phyloP scores from a whole-genome alignment of 495 filamentous ascomycete species.

The Annulohypoxylon nitens region DNA sequence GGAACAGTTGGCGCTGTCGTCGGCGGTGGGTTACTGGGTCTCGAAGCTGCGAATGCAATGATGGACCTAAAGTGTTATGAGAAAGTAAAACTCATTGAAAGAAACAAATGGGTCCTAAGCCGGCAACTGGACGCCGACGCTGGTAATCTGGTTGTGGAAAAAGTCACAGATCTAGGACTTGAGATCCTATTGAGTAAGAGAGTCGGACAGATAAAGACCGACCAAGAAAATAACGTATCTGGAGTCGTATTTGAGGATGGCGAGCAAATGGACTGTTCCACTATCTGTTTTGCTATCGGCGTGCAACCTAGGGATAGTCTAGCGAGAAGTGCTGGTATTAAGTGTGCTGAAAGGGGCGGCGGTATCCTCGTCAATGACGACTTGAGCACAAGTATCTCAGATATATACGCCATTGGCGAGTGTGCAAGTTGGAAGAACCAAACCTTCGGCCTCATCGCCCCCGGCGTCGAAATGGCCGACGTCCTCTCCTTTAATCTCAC shows the following conservation, averaged over 20 bases:
- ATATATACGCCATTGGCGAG: constrained; percentile 93
- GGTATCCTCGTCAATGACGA: constrained; percentile 81
- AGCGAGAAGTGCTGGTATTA: constrained; percentile 76
- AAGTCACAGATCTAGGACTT: constrained; percentile 83
- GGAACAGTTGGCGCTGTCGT: constrained; percentile 83
- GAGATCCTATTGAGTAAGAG: constrained; percentile 86
- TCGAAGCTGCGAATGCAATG: constrained; percentile 97
- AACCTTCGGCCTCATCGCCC: constrained; percentile 93
- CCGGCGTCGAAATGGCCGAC: constrained; percentile 96
- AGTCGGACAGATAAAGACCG: constrained; percentile 78
- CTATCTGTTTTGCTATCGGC: constrained; percentile 94
- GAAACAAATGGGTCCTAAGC: constrained; percentile 89
- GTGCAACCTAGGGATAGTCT: constrained; percentile 88
- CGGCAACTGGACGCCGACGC: constrained; percentile 90
- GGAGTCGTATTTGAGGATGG: constrained; percentile 90
- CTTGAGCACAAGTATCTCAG: constrained; percentile 76
- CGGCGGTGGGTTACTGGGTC: constrained; percentile 89
- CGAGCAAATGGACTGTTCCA: constrained; percentile 82
- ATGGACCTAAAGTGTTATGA: constrained; percentile 85
- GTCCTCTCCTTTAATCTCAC: constrained; percentile 95
- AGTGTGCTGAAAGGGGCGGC: constrained; percentile 78
- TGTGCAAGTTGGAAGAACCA: constrained; percentile 95
- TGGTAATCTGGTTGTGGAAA: constrained; percentile 85
- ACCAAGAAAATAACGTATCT: constrained; percentile 73
- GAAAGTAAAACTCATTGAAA: constrained; percentile 86